Conservation (phyloP, 352 stramenopile species). For the Phytophthora hibernalis region DNA sequence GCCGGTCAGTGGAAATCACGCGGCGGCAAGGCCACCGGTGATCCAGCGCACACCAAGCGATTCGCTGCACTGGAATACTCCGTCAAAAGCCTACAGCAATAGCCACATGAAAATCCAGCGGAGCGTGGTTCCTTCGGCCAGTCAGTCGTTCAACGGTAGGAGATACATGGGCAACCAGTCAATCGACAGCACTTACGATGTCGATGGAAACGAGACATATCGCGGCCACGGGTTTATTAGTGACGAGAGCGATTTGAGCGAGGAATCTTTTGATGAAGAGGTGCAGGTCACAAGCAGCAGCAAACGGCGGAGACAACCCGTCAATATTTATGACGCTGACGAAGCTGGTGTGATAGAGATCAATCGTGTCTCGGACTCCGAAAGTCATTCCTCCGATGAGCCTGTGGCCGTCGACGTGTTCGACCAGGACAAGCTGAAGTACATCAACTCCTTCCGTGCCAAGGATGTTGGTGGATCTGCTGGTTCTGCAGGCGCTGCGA, state of each 20-base stretch:
- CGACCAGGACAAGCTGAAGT: constrained; percentile 69
- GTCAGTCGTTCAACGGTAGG: constrained; percentile 11
- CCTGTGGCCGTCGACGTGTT: constrained; percentile 48
- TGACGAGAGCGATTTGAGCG: constrained; percentile 35
- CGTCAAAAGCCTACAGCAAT: constrained; percentile 13
- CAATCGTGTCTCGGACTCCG: constrained; percentile 23
- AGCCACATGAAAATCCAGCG: constrained; percentile 4
- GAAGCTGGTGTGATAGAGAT: constrained; percentile 53
- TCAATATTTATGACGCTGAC: constrained; percentile 45
- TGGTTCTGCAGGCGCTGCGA: constrained; percentile 12
- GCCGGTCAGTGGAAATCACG: constrained; percentile 24
- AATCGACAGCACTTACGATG: constrained; percentile 41
- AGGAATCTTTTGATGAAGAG: constrained; percentile 34
- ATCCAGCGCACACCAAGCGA: constrained; percentile 27
- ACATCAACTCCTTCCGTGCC: constrained; percentile 62
- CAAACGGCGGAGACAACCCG: constrained; percentile 10
- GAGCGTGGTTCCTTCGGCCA: background rate
- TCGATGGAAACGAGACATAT: constrained; percentile 37
- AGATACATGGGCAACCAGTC: constrained; percentile 30
- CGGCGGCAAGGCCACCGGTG: constrained; percentile 6
- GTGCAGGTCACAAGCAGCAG: constrained; percentile 1
- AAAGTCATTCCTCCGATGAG: constrained; percentile 31
- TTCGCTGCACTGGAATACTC: constrained; percentile 15
- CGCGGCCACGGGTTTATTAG: constrained; percentile 31
- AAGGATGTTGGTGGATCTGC: constrained; percentile 25